Evolutionary conservation across 164 flowering plant species (phyloP), one percentile per base, ranked within the genome.

Genomic region (Stephania yunnanensis): DNA sequence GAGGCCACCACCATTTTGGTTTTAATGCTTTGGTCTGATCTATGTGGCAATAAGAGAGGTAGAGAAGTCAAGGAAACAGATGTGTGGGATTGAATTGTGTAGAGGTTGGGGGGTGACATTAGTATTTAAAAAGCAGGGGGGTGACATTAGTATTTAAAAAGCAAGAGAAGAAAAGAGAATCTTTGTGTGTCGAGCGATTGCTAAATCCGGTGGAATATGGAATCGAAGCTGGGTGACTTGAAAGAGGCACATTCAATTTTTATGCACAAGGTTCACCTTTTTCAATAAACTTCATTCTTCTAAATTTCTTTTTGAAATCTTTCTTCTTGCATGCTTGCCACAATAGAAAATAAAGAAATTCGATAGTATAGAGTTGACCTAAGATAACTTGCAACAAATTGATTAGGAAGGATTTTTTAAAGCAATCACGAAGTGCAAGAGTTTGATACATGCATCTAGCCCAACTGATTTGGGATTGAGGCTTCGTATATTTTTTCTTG

Each of bases 1-100:
- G 78, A 71, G 64, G 74, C 74, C 36, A 74, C 64, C 77, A 76
- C 84, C 84, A 82, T 79, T 15, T 2, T 58, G 3, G 20, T 50
- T 50, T 15, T 36, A 36, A 36, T 36, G 42, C 42, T 58, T 58
- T 19, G 19, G 64, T 19, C 6, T 50, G 55, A 12, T 58, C 0
- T 58, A 58, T 58, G 64, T 17, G 7, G 64, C 64, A 15, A 17
- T 15, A 58, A 5, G 13, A 58, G 64, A 58, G 64, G 64, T 19
- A 15, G 20, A 75, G 72, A 45, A 29, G 50, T 36, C 64, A 50
- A 66, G 15, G 70, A 52, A 72, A 58, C 11, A 31, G 66, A 44
- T 46, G 50, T 71, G 29, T 71, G 73, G 4, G 61, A 58, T 15
- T 58, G 64, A 58, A 19, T 15, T 46, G 7, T 71, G 58, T 44